phyloP scores from a whole-genome alignment of 2,329 filamentous ascomycete genomes.

The Fusarium burgessii region DNA sequence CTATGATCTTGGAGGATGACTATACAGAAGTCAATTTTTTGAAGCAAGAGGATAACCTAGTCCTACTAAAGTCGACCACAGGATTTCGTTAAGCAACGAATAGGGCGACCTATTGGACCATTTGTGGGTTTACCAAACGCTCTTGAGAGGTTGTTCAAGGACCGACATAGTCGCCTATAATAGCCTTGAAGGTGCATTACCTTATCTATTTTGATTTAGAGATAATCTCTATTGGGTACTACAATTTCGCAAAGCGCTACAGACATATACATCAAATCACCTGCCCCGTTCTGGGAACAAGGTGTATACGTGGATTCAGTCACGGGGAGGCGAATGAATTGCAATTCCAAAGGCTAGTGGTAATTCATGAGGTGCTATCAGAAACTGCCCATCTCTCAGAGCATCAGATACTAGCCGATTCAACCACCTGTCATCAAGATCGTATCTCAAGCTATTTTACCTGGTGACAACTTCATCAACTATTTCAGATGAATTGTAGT shows the following conservation, averaged over 20 bases:
- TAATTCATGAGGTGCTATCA: conserved; percentile 34
- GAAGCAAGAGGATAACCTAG: too few relatives aligned
- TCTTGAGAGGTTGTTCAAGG: background rate
- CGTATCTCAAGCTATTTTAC: background rate
- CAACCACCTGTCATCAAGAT: conserved; percentile 15
- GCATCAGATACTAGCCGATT: conserved; percentile 16
- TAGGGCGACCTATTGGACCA: background rate
- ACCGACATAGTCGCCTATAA: too few relatives aligned
- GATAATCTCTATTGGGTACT: too few relatives aligned
- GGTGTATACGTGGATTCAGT: background rate
- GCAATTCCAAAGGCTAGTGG: conserved; percentile 25
- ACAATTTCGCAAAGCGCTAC: background rate
- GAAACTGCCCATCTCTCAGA: conserved; percentile 40
- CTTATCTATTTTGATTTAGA: too few relatives aligned
- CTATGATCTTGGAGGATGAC: too few relatives aligned
- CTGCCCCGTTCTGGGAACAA: background rate
- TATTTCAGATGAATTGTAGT: conserved; percentile 22
- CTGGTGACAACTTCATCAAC: conserved; percentile 23
- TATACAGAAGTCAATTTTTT: background rate
- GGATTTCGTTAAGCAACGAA: too few relatives aligned
- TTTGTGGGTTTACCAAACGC: too few relatives aligned
- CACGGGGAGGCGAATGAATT: background rate
- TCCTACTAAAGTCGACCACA: background rate
- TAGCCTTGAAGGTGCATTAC: background rate
- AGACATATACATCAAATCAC: background rate